Conservation (phyloP, 768 basidiomycete genomes). For the Leucosporidium scottii region DNA sequence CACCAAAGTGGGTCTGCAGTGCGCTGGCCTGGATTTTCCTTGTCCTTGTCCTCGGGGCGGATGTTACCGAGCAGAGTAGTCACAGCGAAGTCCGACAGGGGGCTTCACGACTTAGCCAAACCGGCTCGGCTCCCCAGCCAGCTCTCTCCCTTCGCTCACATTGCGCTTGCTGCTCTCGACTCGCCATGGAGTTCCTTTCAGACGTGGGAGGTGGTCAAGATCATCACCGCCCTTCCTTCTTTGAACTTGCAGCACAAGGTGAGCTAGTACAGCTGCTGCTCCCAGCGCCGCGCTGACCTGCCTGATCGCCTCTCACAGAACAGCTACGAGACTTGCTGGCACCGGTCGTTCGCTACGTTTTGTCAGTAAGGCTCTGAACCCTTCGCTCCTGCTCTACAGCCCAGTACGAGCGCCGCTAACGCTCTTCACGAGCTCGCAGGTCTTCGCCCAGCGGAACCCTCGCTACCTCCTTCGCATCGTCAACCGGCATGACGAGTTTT, state of each 20-base stretch:
- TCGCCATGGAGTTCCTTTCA: constrained; percentile 38
- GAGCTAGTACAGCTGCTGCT: not conserved
- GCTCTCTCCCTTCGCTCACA: no score
- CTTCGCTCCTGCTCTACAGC: not conserved
- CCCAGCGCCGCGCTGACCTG: not conserved
- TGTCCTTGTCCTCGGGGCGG: no score
- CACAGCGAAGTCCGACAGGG: no score
- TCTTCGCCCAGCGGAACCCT: constrained; percentile 90
- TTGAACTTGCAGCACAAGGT: constrained; percentile 33
- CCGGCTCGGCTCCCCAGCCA: no score
- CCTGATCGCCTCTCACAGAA: constrained; percentile 4
- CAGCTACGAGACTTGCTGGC: constrained; percentile 28
- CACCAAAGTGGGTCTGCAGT: no score
- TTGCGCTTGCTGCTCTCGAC: constrained; percentile 50
- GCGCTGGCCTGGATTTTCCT: no score
- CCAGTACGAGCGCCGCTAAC: not conserved
- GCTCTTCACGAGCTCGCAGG: constrained; percentile 44
- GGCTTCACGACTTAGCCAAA: no score
- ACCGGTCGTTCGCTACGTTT: constrained; percentile 33
- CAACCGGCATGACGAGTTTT: constrained; percentile 94
- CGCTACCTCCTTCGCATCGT: constrained; percentile 84
- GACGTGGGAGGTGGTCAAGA: constrained; percentile 8
- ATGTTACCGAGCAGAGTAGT: no score
- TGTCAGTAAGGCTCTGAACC: constrained; percentile 13
- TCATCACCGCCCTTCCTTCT: constrained; percentile 4